Evolutionary conservation across 129 eudicot genomes (phyloP), one percentile per base, ranked within the genome.

Genomic region (Sambucus nigra): DNA sequence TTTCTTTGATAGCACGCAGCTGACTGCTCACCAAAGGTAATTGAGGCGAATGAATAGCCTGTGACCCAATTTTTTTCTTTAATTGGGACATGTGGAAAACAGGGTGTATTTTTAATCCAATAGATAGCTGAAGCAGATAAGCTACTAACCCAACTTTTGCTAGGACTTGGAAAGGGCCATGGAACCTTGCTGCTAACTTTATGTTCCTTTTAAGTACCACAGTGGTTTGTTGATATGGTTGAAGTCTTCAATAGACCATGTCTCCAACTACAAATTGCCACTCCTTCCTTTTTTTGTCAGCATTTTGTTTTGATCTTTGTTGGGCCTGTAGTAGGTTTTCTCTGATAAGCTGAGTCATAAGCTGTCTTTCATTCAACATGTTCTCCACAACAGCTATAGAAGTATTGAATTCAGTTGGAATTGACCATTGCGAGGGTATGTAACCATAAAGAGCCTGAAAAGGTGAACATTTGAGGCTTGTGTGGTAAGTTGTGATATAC

Each of bases 41-140:
- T 8, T 31, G 5, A 35, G 13, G 42, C 42, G 13, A 9, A 35
- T 3, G 38, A 31, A 31, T 35, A 7, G 9, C 13, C 9, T 31
- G 38, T 3, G 8, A 1, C 2, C 66, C 55, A 0, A 60, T 3
- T 10, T 19, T 16, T 18, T 28, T 47, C 27, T 61, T 61, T 0
- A 61, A 21, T n/a, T 10, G 0, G 0, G 67, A 61, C 6, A 50
- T 49, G 22, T 61, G 67, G 24, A 61, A 61, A 4, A 50, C 57
- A 1, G 49, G 67, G 29, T 60, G 58, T 0, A 61, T 33, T 7
- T 5, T 49, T 0, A 15, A 1, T 6, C 2, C 14, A 1, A 23
- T 0, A 0, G 67, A 58, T 0, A 61, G 35, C 1, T 29, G 11
- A 12, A 61, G 16, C 15, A 14, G 18, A 17, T 61, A 61, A 0